These are phyloP conservation scores for Hirsutella rhossiliensis DNA, from an alignment of 2,329 filamentous ascomycete genomes.

Conservation along the genomic window DNA sequence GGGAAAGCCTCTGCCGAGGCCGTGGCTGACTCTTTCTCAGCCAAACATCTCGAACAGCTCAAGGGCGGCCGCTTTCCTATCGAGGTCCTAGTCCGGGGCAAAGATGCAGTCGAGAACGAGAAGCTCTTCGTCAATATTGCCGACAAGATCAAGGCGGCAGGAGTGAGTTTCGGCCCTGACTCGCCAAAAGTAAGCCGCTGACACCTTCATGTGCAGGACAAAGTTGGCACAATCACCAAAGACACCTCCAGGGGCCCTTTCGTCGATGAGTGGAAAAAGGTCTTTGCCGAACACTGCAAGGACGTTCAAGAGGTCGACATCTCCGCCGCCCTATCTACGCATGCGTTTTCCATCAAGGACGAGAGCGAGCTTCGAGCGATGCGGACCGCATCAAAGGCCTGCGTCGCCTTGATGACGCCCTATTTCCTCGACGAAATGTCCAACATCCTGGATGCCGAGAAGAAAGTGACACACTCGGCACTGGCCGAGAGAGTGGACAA, in stretches of 20 bases:
- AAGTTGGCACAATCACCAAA: conserved; percentile 77
- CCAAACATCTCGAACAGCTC: conserved; percentile 83
- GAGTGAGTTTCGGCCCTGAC: conserved; percentile 43
- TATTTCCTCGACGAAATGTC: conserved; percentile 99
- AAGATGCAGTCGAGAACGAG: conserved; percentile 82
- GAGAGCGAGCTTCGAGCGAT: conserved; percentile 89
- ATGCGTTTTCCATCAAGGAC: conserved; percentile 86
- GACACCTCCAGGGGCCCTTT: conserved; percentile 80
- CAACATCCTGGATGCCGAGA: conserved; percentile 86
- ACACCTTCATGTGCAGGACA: conserved; percentile 46
- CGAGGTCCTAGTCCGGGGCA: conserved; percentile 83
- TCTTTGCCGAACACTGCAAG: conserved; percentile 65
- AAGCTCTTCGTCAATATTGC: conserved; percentile 78
- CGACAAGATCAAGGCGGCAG: conserved; percentile 76
- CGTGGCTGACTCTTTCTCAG: conserved; percentile 36
- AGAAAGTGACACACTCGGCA: conserved; percentile 84
- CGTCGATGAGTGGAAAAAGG: conserved; percentile 89
- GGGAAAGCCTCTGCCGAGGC: too few relatives aligned
- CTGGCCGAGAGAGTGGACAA: conserved; percentile 79
- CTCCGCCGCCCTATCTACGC: conserved; percentile 64
- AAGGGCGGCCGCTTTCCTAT: conserved; percentile 88
- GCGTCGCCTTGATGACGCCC: conserved; percentile 85
- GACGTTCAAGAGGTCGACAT: conserved; percentile 86
- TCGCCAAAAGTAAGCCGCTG: conserved; percentile 1
- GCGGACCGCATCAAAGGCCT: conserved; percentile 87